phyloP scores from a whole-genome alignment of 257 asterid species.

The Verbena officinalis region DNA sequence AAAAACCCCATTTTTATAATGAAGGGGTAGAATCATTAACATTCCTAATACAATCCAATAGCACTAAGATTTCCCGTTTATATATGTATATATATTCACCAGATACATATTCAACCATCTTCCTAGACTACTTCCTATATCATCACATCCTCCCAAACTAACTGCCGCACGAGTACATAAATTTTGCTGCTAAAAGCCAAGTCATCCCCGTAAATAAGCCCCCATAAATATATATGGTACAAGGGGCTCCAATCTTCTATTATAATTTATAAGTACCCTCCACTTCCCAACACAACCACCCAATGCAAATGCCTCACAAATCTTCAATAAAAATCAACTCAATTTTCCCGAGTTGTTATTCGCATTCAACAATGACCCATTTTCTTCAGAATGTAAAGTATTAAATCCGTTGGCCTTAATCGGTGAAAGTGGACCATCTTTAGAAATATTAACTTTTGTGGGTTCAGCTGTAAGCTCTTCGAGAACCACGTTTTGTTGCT shows the following conservation, averaged over 20 bases:
- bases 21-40: slow-evolving; percentile 33
- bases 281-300: background rate
- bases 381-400: slow-evolving; percentile 47
- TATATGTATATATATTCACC: slow-evolving; percentile 38
- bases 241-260: slow-evolving; percentile 40
- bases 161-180: slow-evolving; percentile 18
- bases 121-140: slow-evolving; percentile 33
- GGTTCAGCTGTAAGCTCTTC: slow-evolving; percentile 46
- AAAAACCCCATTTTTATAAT: slow-evolving; percentile 33
- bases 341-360: slow-evolving; percentile 14
- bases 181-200: slow-evolving; percentile 36
- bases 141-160: slow-evolving; percentile 28
- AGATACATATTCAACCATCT: slow-evolving; percentile 32
- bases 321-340: slow-evolving; percentile 24
- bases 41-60: slow-evolving; percentile 36
- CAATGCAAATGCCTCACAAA: slow-evolving; percentile 13
- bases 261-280: slow-evolving; percentile 14
- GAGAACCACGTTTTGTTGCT: slow-evolving; percentile 34
- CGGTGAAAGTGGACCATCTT: slow-evolving; percentile 30
- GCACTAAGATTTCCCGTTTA: slow-evolving; percentile 29
- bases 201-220: slow-evolving; percentile 29
- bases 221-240: slow-evolving; percentile 49
- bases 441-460: slow-evolving; percentile 26
- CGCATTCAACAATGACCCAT: slow-evolving; percentile 40
- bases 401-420: slow-evolving; percentile 60